These are phyloP conservation scores for Sphaerulina populicola DNA, from an alignment of 2,329 filamentous ascomycete genomes.

Conservation along the genomic window DNA sequence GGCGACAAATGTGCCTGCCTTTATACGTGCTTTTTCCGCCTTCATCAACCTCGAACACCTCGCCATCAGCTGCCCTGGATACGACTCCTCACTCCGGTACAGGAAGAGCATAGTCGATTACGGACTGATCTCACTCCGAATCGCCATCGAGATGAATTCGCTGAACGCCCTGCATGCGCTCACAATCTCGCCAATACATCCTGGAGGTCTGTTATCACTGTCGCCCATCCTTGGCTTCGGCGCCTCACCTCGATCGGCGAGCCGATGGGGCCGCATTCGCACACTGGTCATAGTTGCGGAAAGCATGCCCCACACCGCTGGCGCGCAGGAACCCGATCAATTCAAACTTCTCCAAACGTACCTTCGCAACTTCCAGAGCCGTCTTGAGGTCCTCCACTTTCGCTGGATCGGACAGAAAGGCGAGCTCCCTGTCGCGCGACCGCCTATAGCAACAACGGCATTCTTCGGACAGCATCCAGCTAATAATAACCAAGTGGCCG, in stretches of 20 bases:
- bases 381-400: slow-evolving; percentile 55
- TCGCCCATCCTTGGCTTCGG: slow-evolving; percentile 68
- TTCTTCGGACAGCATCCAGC: slow-evolving; percentile 14
- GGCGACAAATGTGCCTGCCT: slow-evolving; percentile 76
- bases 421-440: slow-evolving; percentile 63
- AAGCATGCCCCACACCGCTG: slow-evolving; percentile 40
- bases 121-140: slow-evolving; percentile 75
- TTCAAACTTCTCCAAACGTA: slow-evolving; percentile 65
- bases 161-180: slow-evolving; percentile 59
- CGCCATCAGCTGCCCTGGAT: slow-evolving; percentile 66
- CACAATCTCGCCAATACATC: slow-evolving; percentile 65
- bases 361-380: slow-evolving; percentile 53
- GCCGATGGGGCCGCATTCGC: slow-evolving; percentile 69
- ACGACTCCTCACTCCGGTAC: slow-evolving; percentile 58
- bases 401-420: slow-evolving; percentile 67
- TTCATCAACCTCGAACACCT: slow-evolving; percentile 65
- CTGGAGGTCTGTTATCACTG: slow-evolving; percentile 67
- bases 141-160: slow-evolving; percentile 67
- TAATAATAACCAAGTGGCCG: not conserved
- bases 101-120: slow-evolving; percentile 76
- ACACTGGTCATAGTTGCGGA: slow-evolving; percentile 62
- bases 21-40: slow-evolving; percentile 64
- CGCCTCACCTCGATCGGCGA: slow-evolving; percentile 60
- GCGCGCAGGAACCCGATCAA: slow-evolving; percentile 49
- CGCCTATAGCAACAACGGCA: slow-evolving; percentile 33